Conservation (phyloP, 768 basidiomycete species). For the Tephrocybe rancida region DNA sequence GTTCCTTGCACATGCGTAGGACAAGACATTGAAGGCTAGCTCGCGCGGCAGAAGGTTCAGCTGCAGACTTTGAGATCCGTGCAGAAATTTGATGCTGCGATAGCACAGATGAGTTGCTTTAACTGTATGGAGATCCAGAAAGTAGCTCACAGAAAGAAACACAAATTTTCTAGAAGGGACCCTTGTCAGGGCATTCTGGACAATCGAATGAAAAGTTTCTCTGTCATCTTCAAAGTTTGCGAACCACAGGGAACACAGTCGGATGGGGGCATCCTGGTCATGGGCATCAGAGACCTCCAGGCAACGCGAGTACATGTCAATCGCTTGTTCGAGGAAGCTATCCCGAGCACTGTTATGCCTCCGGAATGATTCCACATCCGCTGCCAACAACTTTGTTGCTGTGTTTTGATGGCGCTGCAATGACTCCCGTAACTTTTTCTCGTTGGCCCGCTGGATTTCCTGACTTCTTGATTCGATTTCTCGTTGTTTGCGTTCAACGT, state of each 20-base stretch:
- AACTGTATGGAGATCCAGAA: background rate
- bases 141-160: conserved; percentile 65
- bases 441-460: conserved; percentile 26
- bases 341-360: conserved; percentile 58
- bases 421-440: conserved; percentile 12
- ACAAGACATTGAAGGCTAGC: conserved; percentile 64
- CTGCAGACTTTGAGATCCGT: conserved; percentile 59
- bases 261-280: conserved; percentile 78
- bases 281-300: conserved; percentile 69
- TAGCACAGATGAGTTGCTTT: background rate
- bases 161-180: conserved; percentile 90
- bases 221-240: conserved; percentile 71
- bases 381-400: conserved; percentile 37
- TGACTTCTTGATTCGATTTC: conserved; percentile 63
- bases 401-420: conserved; percentile 27
- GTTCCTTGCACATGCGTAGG: conserved; percentile 79
- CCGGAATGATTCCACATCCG: conserved; percentile 50
- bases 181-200: conserved; percentile 45
- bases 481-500: conserved; percentile 68
- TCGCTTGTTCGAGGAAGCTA: conserved; percentile 70
- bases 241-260: conserved; percentile 91
- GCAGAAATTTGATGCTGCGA: conserved; percentile 87
- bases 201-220: conserved; percentile 44
- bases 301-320: conserved; percentile 85
- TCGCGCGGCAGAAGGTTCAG: conserved; percentile 42